These are phyloP conservation scores for Solanum neorickii DNA, from an alignment of 257 asterid genomes.

Conservation along the genomic window DNA sequence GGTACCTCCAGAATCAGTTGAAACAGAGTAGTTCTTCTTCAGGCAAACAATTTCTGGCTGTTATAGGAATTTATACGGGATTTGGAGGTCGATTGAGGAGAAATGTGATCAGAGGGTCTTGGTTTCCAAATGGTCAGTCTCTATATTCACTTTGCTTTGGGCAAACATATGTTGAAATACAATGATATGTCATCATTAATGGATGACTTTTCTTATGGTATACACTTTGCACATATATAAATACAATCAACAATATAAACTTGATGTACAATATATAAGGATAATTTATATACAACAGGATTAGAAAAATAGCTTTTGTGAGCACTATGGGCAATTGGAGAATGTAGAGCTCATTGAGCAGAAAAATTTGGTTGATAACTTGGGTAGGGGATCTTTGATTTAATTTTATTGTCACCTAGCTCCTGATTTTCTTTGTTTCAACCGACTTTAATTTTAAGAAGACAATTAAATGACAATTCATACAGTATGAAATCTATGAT, in stretches of 20 bases:
- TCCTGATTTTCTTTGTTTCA: neutral
- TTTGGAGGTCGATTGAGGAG: conserved; percentile 75
- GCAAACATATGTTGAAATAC: neutral
- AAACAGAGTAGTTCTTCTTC: conserved; percentile 41
- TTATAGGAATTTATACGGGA: conserved; percentile 80
- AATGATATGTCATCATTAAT: neutral
- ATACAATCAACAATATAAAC: neutral
- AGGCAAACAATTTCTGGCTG: conserved; percentile 59
- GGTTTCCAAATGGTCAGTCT: conserved; percentile 67
- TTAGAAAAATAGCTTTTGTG: neutral
- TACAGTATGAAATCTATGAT: neutral
- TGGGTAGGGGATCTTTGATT: neutral
- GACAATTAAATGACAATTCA: neutral
- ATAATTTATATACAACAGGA: neutral
- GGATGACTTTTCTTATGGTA: neutral
- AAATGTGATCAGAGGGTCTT: conserved; percentile 61
- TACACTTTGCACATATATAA: neutral
- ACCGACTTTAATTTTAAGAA: neutral
- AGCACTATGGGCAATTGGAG: neutral
- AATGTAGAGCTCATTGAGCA: neutral
- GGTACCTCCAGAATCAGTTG: conserved; percentile 68
- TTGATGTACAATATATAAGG: neutral
- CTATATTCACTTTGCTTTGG: neutral
- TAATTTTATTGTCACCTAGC: neutral
- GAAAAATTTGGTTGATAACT: neutral